These are phyloP conservation scores for Tubosaeta brunneosetosa DNA, from an alignment of 768 basidiomycete genomes.

Conservation along the genomic window DNA sequence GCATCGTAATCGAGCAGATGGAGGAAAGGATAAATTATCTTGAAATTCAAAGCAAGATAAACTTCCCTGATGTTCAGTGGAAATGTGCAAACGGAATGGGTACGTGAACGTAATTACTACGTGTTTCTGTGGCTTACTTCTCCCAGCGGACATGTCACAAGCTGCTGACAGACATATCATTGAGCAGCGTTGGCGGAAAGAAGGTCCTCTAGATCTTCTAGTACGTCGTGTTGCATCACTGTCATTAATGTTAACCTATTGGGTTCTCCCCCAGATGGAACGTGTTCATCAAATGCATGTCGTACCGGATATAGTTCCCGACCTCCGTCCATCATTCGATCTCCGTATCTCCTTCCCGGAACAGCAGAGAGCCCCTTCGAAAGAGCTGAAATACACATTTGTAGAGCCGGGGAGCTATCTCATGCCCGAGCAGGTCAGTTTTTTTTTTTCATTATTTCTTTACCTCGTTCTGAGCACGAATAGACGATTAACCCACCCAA, in stretches of 20 bases:
- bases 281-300: slow-evolving; percentile 89
- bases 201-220: slow-evolving; percentile 79
- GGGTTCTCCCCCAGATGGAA: slow-evolving; percentile 64
- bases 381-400: slow-evolving; percentile 27
- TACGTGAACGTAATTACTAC: slow-evolving; percentile 34
- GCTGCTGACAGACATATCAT: slow-evolving; percentile 72
- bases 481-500: slow-evolving; percentile 65
- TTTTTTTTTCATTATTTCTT: not conserved
- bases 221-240: slow-evolving; percentile 32
- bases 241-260: not conserved
- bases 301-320: slow-evolving; percentile 79
- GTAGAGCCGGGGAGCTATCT: slow-evolving; percentile 73
- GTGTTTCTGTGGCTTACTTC: not conserved
- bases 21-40: slow-evolving; percentile 53
- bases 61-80: slow-evolving; percentile 82
- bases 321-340: slow-evolving; percentile 68
- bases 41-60: slow-evolving; percentile 76
- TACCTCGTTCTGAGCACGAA: slow-evolving; percentile 1
- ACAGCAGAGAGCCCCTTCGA: slow-evolving; percentile 16
- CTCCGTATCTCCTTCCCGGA: slow-evolving; percentile 60
- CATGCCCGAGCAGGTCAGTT: slow-evolving; percentile 58
- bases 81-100: slow-evolving; percentile 74
- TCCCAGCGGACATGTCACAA: slow-evolving; percentile 60
- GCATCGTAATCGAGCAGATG: slow-evolving; percentile 19
- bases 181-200: slow-evolving; percentile 81